These are phyloP conservation scores for Nymphaea thermarum DNA, from an alignment of 164 flowering plant species.

Conservation along the genomic window DNA sequence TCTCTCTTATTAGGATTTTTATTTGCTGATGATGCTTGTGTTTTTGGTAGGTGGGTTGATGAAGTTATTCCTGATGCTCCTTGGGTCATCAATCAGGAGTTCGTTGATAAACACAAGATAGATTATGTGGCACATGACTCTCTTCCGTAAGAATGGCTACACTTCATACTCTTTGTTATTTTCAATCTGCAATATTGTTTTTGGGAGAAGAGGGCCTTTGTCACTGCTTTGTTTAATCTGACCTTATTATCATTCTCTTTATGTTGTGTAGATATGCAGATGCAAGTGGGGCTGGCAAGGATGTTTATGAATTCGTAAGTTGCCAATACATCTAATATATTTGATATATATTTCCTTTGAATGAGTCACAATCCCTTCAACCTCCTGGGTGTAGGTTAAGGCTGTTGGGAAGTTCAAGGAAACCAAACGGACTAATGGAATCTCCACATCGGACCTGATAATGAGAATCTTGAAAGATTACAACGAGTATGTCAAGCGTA, in stretches of 20 bases:
- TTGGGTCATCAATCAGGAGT: slow-evolving; percentile 77
- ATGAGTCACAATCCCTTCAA: too few relatives aligned
- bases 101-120: slow-evolving; percentile 79
- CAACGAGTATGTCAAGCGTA: slow-evolving; percentile 88
- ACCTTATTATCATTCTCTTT: background rate
- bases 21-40: background rate
- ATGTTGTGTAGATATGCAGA: slow-evolving; percentile 14
- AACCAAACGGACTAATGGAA: slow-evolving; percentile 75
- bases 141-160: slow-evolving; percentile 59
- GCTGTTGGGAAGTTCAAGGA: slow-evolving; percentile 64
- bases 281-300: slow-evolving; percentile 21
- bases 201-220: too few relatives aligned
- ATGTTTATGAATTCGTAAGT: slow-evolving; percentile 19
- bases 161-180: background rate
- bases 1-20: too few relatives aligned
- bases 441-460: slow-evolving; percentile 79
- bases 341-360: background rate
- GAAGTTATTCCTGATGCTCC: slow-evolving; percentile 99
- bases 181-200: background rate
- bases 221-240: too few relatives aligned
- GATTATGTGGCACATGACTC: slow-evolving; percentile 96
- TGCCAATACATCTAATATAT: background rate
- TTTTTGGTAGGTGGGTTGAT: slow-evolving; percentile 79
- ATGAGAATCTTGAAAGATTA: slow-evolving; percentile 96
- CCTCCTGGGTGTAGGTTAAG: slow-evolving; percentile 40